Evolutionary conservation across 2,329 filamentous ascomycete species (phyloP), one percentile per base, ranked within the genome.

Genomic region (Ophidiomyces ophidiicola): DNA sequence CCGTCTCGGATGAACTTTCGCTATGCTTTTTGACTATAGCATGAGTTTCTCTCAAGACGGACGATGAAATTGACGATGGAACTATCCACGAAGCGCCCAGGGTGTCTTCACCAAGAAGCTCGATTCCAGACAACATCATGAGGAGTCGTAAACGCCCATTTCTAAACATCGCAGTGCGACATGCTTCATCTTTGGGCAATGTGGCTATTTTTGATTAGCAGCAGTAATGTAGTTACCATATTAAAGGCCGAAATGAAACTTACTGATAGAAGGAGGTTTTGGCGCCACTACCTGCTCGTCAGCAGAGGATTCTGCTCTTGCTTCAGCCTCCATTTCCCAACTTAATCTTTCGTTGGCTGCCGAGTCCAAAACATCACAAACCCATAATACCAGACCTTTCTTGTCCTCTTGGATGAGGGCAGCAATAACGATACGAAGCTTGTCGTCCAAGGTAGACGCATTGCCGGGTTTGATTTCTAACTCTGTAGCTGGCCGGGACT

Each of bases 81-180:
- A 96, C 69, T 30, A 82, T 64, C 90, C 90, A 96, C 1, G 70
- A 66, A 1, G 82, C 79, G 42, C 88, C 81, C 1, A 73, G 70
- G 3, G 82, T 78, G 53, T 93, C 83, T 29, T 85, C 78, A 21
- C 73, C 74, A 5, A 74, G 54, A 36, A 78, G 70, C 51, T 80
- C 70, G 45, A 92, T 74, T 0, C 82, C 82, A 12, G 80, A 68
- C 0, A 90, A 69, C 1, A 70, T 79, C 72, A 96, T 80, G 3
- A 98, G 71, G 1, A 96, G 75, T 23, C 87, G 80, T 2, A 96
- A 70, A 52, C 88, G 80, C 6, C 82, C 78, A 58, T 96, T 92
- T 55, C 85, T 92, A 66, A 92, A 92, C 61, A 94, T 78, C 18
- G 84, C 80, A 15, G 70, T 71, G 36, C 78, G 76, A 28, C 78